Percentiles rank a stretch among this genome's conserved stretches.
These are phyloP conservation scores for Ilex aquifolium DNA, from an alignment of 257 asterid species.

Conservation along the genomic window DNA sequence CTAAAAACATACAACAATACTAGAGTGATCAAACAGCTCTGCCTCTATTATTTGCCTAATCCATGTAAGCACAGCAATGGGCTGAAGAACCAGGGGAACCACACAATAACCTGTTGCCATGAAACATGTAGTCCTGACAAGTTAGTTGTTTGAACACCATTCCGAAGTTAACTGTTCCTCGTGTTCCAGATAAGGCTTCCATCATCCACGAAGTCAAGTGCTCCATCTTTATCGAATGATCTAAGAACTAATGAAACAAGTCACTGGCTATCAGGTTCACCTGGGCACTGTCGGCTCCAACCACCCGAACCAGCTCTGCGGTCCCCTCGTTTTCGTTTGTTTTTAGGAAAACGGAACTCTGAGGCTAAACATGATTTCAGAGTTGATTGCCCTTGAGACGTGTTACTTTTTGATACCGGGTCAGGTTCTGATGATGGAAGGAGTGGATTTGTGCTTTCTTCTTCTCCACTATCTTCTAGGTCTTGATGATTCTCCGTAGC, in stretches of 20 bases:
- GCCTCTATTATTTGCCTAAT: no score
- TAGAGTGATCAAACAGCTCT: no score
- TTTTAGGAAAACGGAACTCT: slow-evolving; percentile 53
- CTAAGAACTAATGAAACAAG: not conserved
- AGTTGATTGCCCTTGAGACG: slow-evolving; percentile 27
- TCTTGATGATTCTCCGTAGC: slow-evolving; percentile 35
- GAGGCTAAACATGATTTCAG: slow-evolving; percentile 43
- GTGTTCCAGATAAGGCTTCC: no score
- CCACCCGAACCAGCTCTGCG: slow-evolving; percentile 68
- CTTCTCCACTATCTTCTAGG: slow-evolving; percentile 46
- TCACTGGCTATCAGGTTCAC: slow-evolving; percentile 49
- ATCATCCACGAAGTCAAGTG: no score
- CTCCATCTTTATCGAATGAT: no score
- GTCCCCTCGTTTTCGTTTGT: slow-evolving; percentile 83
- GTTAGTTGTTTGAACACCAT: no score
- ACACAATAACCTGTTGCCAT: no score
- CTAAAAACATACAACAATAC: no score
- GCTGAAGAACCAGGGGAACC: no score
- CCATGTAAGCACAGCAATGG: no score
- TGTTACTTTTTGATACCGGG: slow-evolving; percentile 14
- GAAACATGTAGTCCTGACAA: no score
- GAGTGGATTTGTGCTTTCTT: slow-evolving; percentile 37
- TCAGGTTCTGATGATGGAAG: slow-evolving; percentile 23
- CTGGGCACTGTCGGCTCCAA: slow-evolving; percentile 60
- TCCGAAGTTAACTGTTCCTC: no score